Evolutionary conservation across 495 filamentous ascomycete genomes (phyloP).

Genomic region (Filosporella fistucella): DNA sequence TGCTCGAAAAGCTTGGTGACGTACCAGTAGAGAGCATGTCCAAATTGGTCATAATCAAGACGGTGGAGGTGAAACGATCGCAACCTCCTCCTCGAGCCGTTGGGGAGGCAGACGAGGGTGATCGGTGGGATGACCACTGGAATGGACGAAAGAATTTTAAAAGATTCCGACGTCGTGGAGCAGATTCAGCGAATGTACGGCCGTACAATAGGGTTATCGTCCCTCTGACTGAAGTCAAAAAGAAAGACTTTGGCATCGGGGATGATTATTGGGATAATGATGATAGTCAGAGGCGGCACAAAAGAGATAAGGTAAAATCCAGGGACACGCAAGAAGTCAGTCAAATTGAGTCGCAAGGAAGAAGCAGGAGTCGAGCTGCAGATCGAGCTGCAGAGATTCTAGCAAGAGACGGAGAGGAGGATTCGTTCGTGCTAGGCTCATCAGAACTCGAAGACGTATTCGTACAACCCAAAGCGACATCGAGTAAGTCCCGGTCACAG

Average conservation of each 20-base stretch:
- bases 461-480: slow-evolving; percentile 20
- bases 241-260: slow-evolving; percentile 78
- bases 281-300: slow-evolving; percentile 12
- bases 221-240: slow-evolving; percentile 70
- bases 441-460: too few relatives aligned
- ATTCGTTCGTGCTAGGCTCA: too few relatives aligned
- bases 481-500: slow-evolving; percentile 23
- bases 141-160: slow-evolving; percentile 98
- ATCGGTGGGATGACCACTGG: slow-evolving; percentile 86
- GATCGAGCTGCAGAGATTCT: slow-evolving; percentile 22
- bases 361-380: slow-evolving; percentile 21
- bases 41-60: slow-evolving; percentile 72
- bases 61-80: slow-evolving; percentile 57
- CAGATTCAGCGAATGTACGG: slow-evolving; percentile 33
- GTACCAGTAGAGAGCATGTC: slow-evolving; percentile 69
- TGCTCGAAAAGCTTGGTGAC: slow-evolving; percentile 47
- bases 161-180: slow-evolving; percentile 67
- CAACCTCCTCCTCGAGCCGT: slow-evolving; percentile 13
- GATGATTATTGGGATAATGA: slow-evolving; percentile 65
- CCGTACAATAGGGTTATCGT: slow-evolving; percentile 62
- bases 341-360: slow-evolving; percentile 21
- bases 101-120: slow-evolving; percentile 37
- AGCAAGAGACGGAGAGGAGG: slow-evolving; percentile 11
- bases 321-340: slow-evolving; percentile 25
- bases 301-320: slow-evolving; percentile 25